A percentile compares a stretch with the other conserved stretches of the same genome.
Conservation (phyloP, 768 basidiomycete genomes). For the Boletus bicolor region DNA sequence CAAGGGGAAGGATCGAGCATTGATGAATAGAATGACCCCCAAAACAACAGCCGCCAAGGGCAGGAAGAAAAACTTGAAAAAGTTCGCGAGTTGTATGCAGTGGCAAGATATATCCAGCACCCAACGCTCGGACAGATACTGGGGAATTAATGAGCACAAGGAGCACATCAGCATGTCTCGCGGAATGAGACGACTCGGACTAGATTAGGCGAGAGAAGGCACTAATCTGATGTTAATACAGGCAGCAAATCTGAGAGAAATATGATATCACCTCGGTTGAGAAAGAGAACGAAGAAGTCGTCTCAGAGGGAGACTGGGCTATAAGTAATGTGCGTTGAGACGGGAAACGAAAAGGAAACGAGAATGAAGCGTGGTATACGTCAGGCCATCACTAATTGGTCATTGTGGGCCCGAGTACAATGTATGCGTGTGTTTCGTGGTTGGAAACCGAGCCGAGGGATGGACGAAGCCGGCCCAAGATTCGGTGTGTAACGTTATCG, state of each 20-base stretch:
- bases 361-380: too few species aligned
- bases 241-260: too few species aligned
- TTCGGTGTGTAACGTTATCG: too few species aligned
- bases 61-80: neutral
- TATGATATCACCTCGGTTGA: too few species aligned
- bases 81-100: neutral
- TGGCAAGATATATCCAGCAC: neutral
- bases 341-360: too few species aligned
- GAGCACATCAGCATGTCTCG: neutral
- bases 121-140: neutral
- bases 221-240: too few species aligned
- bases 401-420: neutral
- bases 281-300: too few species aligned
- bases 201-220: too few species aligned
- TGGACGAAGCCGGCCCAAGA: too few species aligned
- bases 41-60: neutral
- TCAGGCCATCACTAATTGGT: neutral
- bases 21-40: conserved; percentile 11
- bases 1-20: conserved; percentile 11
- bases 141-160: conserved; percentile 4
- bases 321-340: too few species aligned
- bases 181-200: too few species aligned
- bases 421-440: neutral
- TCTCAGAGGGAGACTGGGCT: too few species aligned
- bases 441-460: neutral